Percentiles rank a stretch among this genome's conserved stretches.
Conservation (phyloP, 352 stramenopile species). For the Pythium scleroteichum region DNA sequence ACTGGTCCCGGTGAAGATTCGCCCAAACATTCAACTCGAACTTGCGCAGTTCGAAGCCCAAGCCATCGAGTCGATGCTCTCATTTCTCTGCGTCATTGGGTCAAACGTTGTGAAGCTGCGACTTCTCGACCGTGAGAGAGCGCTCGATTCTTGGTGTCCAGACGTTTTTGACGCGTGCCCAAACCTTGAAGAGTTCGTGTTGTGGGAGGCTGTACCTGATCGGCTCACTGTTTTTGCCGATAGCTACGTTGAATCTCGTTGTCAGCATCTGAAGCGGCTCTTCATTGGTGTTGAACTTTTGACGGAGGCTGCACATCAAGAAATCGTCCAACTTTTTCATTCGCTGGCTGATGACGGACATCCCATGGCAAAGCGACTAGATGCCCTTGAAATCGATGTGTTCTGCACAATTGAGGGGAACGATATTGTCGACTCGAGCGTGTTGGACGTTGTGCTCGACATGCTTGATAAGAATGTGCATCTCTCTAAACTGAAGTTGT, state of each 20-base stretch:
- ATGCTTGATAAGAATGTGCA: slow-evolving; percentile 3
- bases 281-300: not conserved
- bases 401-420: not conserved
- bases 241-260: not conserved
- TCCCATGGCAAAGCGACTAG: not conserved
- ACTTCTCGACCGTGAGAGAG: not conserved
- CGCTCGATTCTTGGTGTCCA: not conserved
- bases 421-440: not conserved
- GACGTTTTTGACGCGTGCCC: slow-evolving; percentile 4
- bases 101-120: not conserved
- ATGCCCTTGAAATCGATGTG: slow-evolving; percentile 1
- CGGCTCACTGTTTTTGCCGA: not conserved
- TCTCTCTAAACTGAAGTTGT: not conserved
- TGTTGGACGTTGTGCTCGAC: not conserved
- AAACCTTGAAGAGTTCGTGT: slow-evolving; percentile 4
- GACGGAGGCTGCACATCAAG: not conserved
- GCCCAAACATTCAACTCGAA: not conserved
- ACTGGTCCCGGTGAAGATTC: not conserved
- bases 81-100: not conserved
- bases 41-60: not conserved
- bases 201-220: not conserved
- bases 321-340: not conserved
- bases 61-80: not conserved
- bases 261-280: not conserved
- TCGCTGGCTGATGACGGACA: not conserved